Base-by-base conservation (phyloP, 1,284 basidiomycete species). In the Abortiporus biennis region DNA sequence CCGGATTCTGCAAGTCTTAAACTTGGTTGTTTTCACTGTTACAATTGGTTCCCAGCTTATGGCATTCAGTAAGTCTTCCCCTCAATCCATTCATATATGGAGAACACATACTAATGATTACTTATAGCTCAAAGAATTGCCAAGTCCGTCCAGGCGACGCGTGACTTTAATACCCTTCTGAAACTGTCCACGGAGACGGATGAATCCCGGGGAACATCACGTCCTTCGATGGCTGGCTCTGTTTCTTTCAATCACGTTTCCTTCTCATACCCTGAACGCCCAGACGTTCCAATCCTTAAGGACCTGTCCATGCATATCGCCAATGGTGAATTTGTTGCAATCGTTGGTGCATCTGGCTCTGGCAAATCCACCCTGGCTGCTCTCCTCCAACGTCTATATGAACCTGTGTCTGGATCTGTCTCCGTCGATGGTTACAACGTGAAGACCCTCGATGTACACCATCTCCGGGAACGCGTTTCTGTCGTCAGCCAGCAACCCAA, bases 11-110 rank as follows among this genome's bases (percentile, higher is more conserved):
- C 77, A 93, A 63, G 86, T 90, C 19, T 80, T 96, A 58, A 87
- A 94, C 48, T 73, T 98, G 45, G 85, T 98, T 44, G 81, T 98
- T 29, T 98, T 98, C 67, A 85, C 88, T 5, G 83, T 98, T 47
- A 90, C 91, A 2, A 95, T 96, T 50, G 90, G 91, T 1, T 81
- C 85, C 19, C 89, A 92, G 59, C 74, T 93, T 51, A 83, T 97
- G 76, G 75, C 80, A 21, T 94, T 92, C 66, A 85, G 89, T 92
- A 58, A 58, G 88, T 78, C 12, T 45, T 24, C 45, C 17, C 23
- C 36, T 29, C 38, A 24, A 36, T 24, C 2, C 16, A 43, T 22
- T 38, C 6, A 16, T 25, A 6, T 35, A 9, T 13, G 21, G 27
- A 11, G 12, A 31, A 32, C 23, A 27, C 36, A 39, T 43, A 37